A percentile compares a stretch with the other conserved stretches of the same genome.
Evolutionary conservation across 305 asterid species (phyloP).

Genomic region (Solanum hybrid): DNA sequence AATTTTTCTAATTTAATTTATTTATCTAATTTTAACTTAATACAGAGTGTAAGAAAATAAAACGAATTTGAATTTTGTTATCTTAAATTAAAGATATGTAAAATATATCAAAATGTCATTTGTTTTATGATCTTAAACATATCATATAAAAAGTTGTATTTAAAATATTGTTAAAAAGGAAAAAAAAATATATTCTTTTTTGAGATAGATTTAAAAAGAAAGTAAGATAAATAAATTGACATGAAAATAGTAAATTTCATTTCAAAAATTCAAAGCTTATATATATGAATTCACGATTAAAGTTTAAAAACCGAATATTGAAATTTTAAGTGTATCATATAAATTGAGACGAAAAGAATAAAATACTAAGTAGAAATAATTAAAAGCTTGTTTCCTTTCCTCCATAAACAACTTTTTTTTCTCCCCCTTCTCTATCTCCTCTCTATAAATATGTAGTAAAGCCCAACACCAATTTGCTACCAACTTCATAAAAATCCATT

Average conservation of each 20-base stretch:
- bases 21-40: background rate
- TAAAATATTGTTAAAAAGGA: too few relatives aligned
- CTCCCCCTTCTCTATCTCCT: background rate
- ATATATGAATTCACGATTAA: rapidly evolving
- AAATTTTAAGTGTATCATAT: background rate
- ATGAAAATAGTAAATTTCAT: background rate
- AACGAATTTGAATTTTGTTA: rapidly evolving
- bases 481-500: slow-evolving; percentile 7
- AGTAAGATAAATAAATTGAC: background rate
- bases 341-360: background rate
- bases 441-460: slow-evolving; percentile 20
- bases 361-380: background rate
- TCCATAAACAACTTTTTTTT: background rate
- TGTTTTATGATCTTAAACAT: too few relatives aligned
- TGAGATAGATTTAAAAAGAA: background rate
- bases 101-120: rapidly evolving
- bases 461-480: slow-evolving; percentile 14
- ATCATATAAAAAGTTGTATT: too few relatives aligned
- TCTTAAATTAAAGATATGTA: background rate
- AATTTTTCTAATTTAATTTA: too few relatives aligned
- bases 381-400: background rate
- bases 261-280: background rate
- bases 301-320: too few relatives aligned
- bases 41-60: background rate
- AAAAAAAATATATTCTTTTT: too few relatives aligned